Conservation (phyloP, 1,284 basidiomycete genomes). For the Omphalotus olearius region DNA sequence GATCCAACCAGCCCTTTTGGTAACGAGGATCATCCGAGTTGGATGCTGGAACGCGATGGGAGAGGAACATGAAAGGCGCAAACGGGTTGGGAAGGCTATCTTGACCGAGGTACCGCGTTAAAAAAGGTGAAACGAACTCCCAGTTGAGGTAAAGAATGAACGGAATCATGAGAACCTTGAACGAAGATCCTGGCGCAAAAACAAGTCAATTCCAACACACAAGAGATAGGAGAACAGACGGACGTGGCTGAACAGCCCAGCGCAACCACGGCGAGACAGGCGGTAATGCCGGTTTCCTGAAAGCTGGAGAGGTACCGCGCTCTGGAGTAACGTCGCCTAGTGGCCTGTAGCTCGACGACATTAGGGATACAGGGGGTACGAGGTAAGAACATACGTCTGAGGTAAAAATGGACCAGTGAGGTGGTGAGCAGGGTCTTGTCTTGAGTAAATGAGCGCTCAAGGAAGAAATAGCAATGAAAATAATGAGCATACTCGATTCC, state of each 20-base stretch:
- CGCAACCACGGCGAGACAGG: slow-evolving; percentile 32
- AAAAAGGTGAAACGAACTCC: slow-evolving; percentile 39
- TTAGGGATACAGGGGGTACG: background rate
- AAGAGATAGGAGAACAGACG: background rate
- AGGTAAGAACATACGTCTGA: slow-evolving; percentile 46
- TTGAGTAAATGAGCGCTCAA: slow-evolving; percentile 19
- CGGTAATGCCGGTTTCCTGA: background rate
- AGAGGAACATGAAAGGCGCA: slow-evolving; percentile 70
- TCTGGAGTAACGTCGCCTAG: slow-evolving; percentile 35
- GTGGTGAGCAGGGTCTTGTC: slow-evolving; percentile 52
- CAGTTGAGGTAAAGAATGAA: slow-evolving; percentile 73
- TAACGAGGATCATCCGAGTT: slow-evolving; percentile 58
- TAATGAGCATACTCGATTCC: too few relatives aligned
- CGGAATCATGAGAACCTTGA: slow-evolving; percentile 74
- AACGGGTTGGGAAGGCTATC: slow-evolving; percentile 72
- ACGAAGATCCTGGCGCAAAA: slow-evolving; percentile 49
- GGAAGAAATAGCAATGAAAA: background rate
- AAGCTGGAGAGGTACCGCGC: slow-evolving; percentile 24
- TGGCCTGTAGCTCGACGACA: slow-evolving; percentile 30
- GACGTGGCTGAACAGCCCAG: slow-evolving; percentile 79
- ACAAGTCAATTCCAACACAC: background rate
- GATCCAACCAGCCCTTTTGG: slow-evolving; percentile 75
- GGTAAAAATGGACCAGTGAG: slow-evolving; percentile 56
- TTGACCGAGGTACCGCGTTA: slow-evolving; percentile 14
- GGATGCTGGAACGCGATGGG: slow-evolving; percentile 59